phyloP scores from a whole-genome alignment of 768 basidiomycete species.

The Termitomyces eurrhizus region DNA sequence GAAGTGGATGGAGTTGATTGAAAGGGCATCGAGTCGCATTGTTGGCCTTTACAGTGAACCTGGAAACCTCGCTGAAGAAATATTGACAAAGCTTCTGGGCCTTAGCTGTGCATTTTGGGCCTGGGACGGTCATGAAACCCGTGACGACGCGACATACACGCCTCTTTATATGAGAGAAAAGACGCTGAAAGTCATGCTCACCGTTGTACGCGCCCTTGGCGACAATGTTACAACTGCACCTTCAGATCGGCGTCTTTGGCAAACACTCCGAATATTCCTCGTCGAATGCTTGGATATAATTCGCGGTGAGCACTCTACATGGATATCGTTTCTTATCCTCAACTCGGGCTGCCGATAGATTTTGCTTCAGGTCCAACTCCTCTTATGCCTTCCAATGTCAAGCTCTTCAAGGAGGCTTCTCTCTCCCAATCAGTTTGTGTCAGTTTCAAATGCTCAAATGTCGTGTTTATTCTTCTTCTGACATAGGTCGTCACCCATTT shows the following conservation, averaged over 20 bases:
- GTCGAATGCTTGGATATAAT: constrained; percentile 37
- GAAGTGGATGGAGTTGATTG: constrained; percentile 50
- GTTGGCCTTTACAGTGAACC: constrained; percentile 47
- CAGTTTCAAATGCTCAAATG: background rate
- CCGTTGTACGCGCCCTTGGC: constrained; percentile 47
- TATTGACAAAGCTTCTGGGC: constrained; percentile 48
- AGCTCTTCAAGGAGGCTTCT: constrained; percentile 37
- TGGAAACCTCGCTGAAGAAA: constrained; percentile 41
- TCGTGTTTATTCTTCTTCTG: background rate
- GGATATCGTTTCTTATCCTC: background rate
- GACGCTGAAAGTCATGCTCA: constrained; percentile 37
- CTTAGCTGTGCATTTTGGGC: constrained; percentile 54
- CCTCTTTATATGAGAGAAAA: constrained; percentile 49
- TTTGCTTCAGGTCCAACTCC: constrained; percentile 29
- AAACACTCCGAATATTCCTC: constrained; percentile 35
- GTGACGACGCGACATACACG: constrained; percentile 33
- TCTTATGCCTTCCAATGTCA: constrained; percentile 32
- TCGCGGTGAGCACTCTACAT: constrained; percentile 30
- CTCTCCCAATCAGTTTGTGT: constrained; percentile 23
- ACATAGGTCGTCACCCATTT: constrained; percentile 20
- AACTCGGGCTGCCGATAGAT: constrained; percentile 22
- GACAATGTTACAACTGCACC: constrained; percentile 27
- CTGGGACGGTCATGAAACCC: constrained; percentile 49
- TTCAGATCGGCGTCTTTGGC: constrained; percentile 34
- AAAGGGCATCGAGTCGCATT: constrained; percentile 44